Evolutionary conservation across 331 rosid species (phyloP).

Genomic region (Pyracantha coccinea): DNA sequence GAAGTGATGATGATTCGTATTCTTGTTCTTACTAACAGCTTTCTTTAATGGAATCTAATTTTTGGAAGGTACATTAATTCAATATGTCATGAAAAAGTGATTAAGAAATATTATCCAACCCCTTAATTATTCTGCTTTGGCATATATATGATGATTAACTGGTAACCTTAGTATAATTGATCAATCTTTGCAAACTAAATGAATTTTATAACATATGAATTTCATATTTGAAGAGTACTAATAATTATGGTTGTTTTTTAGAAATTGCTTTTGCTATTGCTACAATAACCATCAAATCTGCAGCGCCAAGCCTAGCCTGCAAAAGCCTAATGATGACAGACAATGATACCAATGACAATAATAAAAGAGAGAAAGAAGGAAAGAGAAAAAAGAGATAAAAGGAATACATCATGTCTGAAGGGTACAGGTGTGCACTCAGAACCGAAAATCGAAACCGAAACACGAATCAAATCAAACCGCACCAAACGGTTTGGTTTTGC

Average conservation of each 20-base stretch:
- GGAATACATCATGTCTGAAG: conserved; percentile 11
- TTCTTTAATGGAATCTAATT: neutral
- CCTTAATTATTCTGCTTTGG: neutral
- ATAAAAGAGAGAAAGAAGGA: conserved; percentile 9
- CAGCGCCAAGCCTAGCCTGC: conserved; percentile 16
- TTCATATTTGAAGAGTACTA: conserved; percentile 1
- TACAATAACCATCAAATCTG: conserved; percentile 18
- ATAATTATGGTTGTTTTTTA: conserved; percentile 13
- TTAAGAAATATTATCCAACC: neutral
- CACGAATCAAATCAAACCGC: no score
- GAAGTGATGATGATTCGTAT: neutral
- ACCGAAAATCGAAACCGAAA: no score
- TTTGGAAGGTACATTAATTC: neutral
- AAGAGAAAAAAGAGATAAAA: neutral
- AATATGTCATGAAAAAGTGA: neutral
- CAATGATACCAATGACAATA: conserved; percentile 19
- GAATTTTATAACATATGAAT: neutral
- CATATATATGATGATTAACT: neutral
- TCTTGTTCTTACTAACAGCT: neutral
- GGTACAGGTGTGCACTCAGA: no score
- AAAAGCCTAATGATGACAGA: conserved; percentile 18
- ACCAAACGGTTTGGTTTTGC: no score
- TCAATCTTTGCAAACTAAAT: neutral
- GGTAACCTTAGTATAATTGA: neutral
- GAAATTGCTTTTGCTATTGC: neutral